Evolutionary conservation across 2,329 filamentous ascomycete species (phyloP).

Genomic region (Pseudogymnoascus sp.): DNA sequence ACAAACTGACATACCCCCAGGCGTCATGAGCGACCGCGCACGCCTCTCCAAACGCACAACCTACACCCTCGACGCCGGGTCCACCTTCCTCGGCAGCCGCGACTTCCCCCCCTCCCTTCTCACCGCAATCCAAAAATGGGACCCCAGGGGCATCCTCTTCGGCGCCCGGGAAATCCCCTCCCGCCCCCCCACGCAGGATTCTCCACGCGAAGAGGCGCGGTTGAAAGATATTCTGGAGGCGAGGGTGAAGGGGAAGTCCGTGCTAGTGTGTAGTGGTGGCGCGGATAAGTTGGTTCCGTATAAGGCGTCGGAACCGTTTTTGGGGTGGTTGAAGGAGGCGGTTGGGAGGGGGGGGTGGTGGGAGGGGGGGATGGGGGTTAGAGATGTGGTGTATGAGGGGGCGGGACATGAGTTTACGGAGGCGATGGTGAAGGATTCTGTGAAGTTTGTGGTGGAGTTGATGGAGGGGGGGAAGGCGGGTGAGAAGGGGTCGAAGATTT

Average conservation of each 20-base stretch:
- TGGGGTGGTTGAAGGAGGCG: slow-evolving; percentile 52
- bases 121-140: slow-evolving; percentile 52
- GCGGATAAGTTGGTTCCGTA: slow-evolving; percentile 69
- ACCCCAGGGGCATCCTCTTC: slow-evolving; percentile 70
- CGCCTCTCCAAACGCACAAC: slow-evolving; percentile 56
- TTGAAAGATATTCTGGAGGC: slow-evolving; percentile 40
- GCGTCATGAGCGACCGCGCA: slow-evolving; percentile 72
- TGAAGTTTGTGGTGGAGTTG: slow-evolving; percentile 49
- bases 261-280: slow-evolving; percentile 57
- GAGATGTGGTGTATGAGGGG: slow-evolving; percentile 60
- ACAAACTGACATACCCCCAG: slow-evolving; percentile 13
- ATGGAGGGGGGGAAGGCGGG: background rate
- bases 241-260: slow-evolving; percentile 51
- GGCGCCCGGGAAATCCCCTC: slow-evolving; percentile 36
- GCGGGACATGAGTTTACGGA: slow-evolving; percentile 62
- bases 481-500: background rate
- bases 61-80: slow-evolving; percentile 49
- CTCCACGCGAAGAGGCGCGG: slow-evolving; percentile 35
- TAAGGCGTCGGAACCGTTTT: slow-evolving; percentile 48
- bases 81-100: slow-evolving; percentile 62
- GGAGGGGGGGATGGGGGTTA: slow-evolving; percentile 45
- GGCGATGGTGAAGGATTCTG: slow-evolving; percentile 59
- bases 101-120: slow-evolving; percentile 70
- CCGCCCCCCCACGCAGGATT: slow-evolving; percentile 20
- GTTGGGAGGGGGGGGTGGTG: slow-evolving; percentile 39